Percentiles rank a stretch among this genome's conserved stretches.
Conservation (phyloP, 2,329 filamentous ascomycete species). For the Colletotrichum siamense region DNA sequence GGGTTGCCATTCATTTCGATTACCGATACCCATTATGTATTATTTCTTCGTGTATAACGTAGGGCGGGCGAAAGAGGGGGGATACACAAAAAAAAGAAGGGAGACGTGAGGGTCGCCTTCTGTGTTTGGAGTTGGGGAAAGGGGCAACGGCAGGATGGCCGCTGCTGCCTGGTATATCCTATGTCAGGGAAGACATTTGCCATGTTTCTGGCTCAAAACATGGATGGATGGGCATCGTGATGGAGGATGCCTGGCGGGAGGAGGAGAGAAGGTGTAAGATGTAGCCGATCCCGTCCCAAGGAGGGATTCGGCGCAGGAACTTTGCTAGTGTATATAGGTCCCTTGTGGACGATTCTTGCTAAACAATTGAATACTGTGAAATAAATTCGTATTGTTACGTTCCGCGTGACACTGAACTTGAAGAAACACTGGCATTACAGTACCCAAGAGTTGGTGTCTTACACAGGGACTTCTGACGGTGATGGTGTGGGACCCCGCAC, state of each 20-base stretch:
- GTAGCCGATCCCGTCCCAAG: neutral
- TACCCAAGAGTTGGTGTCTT: neutral
- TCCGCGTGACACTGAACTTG: neutral
- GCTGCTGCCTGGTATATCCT: neutral
- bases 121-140: neutral
- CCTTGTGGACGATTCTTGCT: neutral
- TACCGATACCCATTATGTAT: conserved; percentile 18
- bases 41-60: conserved; percentile 11
- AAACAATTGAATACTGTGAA: neutral
- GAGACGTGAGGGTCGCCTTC: neutral
- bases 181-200: neutral
- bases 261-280: neutral
- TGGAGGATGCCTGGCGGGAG: neutral
- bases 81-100: neutral
- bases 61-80: neutral
- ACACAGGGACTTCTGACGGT: neutral
- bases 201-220: neutral
- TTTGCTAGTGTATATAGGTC: neutral
- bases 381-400: neutral
- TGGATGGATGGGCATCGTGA: neutral
- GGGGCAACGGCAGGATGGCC: neutral
- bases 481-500: conserved; percentile 1
- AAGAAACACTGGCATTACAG: neutral
- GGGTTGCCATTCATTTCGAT: conserved; percentile 9
- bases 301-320: neutral